These are phyloP conservation scores for Sicyos baderoa DNA, from an alignment of 306 rosid genomes.

Conservation along the genomic window DNA sequence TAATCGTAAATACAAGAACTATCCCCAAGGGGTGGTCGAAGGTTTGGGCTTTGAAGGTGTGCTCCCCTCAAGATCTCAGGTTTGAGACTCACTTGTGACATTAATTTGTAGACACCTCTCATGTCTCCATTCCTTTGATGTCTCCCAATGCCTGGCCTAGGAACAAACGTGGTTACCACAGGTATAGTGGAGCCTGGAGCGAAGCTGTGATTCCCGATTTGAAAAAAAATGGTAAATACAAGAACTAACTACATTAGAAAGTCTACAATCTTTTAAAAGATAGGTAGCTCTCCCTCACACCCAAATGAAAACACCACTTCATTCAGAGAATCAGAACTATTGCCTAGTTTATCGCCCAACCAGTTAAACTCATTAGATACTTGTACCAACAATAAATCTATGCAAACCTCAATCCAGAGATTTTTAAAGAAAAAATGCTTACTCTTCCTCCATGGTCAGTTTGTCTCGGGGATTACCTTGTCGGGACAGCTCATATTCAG, in stretches of 20 bases:
- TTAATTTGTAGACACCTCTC: too few relatives aligned
- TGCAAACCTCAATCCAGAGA: conserved; percentile 16
- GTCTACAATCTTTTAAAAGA: neutral
- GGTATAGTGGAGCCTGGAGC: too few relatives aligned
- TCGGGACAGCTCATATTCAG: conserved; percentile 57
- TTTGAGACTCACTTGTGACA: too few relatives aligned
- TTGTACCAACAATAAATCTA: neutral
- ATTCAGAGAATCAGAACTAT: neutral
- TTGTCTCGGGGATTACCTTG: conserved; percentile 44
- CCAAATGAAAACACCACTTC: conserved; percentile 5
- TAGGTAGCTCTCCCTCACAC: neutral
- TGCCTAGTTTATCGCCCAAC: neutral
- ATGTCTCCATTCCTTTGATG: too few relatives aligned
- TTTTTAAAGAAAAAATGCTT: conserved; percentile 26
- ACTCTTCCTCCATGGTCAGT: conserved; percentile 66
- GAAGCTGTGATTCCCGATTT: too few relatives aligned
- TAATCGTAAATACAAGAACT: neutral
- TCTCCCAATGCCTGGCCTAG: too few relatives aligned
- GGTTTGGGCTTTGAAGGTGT: too few relatives aligned
- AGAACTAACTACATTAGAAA: neutral
- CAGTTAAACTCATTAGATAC: neutral
- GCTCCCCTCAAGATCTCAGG: too few relatives aligned
- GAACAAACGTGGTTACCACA: too few relatives aligned
- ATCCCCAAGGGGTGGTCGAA: too few relatives aligned
- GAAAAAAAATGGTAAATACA: neutral